These are phyloP conservation scores for Hirschfeldia incana DNA, from an alignment of 345 rosid genomes.

Conservation along the genomic window DNA sequence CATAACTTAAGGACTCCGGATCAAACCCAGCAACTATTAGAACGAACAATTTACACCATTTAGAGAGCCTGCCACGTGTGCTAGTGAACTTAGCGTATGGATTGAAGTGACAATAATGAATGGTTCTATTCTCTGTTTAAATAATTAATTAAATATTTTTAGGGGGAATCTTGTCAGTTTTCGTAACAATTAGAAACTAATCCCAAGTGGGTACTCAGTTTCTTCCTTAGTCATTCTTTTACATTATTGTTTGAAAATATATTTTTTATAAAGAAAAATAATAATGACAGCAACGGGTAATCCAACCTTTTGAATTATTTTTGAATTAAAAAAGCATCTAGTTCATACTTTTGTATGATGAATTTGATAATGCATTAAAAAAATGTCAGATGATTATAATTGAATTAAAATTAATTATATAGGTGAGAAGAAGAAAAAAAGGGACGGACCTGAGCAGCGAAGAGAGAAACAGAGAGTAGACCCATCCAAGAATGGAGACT, in stretches of 20 bases:
- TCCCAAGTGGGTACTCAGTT: conserved; percentile 25
- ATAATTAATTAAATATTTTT: neutral
- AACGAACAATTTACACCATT: neutral
- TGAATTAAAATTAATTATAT: neutral
- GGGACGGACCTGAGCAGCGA: conserved; percentile 71
- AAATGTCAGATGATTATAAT: neutral
- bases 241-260: conserved; percentile 20
- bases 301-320: conserved; percentile 6
- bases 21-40: neutral
- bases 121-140: neutral
- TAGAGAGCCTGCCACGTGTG: neutral
- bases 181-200: conserved; percentile 18
- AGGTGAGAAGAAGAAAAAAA: conserved; percentile 5
- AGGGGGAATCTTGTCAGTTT: conserved; percentile 33
- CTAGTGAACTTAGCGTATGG: neutral
- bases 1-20: neutral
- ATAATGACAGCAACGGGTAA: conserved; percentile 19
- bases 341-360: neutral
- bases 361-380: conserved; percentile 2
- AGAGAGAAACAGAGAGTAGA: conserved; percentile 73
- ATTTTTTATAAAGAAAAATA: neutral
- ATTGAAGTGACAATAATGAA: conserved; percentile 6
- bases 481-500: conserved; percentile 99
- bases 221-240: conserved; percentile 4
- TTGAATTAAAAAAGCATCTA: conserved; percentile 5